Evolutionary conservation across 2,329 filamentous ascomycete species (phyloP).

Genomic region (Corinectria fuckeliana): DNA sequence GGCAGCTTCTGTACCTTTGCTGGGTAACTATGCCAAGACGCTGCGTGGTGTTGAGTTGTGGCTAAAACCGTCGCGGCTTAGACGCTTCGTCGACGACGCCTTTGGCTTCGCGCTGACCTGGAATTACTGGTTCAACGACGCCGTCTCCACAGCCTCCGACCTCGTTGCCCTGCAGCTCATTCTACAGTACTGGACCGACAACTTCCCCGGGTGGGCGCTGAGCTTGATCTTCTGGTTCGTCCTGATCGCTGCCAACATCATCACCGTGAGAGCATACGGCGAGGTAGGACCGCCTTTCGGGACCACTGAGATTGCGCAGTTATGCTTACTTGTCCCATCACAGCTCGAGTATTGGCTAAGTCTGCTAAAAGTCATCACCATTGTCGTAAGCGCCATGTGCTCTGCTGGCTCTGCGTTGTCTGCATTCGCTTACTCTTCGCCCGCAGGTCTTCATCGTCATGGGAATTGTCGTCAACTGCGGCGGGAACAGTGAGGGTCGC

Average conservation of each 20-base stretch:
- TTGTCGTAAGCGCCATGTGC: conserved; percentile 48
- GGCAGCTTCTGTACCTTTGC: conserved; percentile 61
- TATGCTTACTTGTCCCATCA: conserved; percentile 45
- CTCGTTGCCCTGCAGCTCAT: conserved; percentile 61
- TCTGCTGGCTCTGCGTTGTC: accelerated
- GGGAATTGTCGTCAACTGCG: conserved; percentile 60
- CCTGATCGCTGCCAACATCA: conserved; percentile 52
- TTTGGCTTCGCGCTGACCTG: conserved; percentile 62
- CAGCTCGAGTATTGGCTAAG: conserved; percentile 65
- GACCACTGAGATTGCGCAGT: no score
- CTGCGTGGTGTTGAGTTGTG: conserved; percentile 49
- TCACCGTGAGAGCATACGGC: conserved; percentile 44
- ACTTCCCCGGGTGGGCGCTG: conserved; percentile 68
- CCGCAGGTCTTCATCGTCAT: conserved; percentile 64
- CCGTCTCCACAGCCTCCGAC: conserved; percentile 60
- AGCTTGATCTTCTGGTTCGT: conserved; percentile 67
- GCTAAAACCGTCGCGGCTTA: conserved; percentile 14
- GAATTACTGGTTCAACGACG: conserved; percentile 73
- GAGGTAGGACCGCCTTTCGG: conserved; percentile 32
- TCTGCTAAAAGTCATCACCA: conserved; percentile 59
- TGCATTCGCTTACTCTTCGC: not conserved
- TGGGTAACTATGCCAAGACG: conserved; percentile 50
- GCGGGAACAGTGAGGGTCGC: conserved; percentile 58
- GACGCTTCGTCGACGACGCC: conserved; percentile 59
- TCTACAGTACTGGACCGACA: conserved; percentile 66